Evolutionary conservation across 2,329 filamentous ascomycete species (phyloP).

Genomic region (Pezicula radicicola): DNA sequence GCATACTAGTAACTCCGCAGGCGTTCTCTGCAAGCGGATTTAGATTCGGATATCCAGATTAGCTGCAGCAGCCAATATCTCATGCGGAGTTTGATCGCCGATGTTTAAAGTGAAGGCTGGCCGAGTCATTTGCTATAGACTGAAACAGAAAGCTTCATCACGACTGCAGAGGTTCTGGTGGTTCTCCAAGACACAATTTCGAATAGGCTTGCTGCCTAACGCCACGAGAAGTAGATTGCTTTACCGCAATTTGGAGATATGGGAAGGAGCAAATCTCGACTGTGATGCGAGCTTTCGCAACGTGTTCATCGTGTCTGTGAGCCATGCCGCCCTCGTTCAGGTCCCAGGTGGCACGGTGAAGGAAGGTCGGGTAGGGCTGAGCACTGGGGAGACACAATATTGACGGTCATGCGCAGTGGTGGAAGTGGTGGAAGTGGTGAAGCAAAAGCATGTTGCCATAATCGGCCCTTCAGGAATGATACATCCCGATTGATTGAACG

Average conservation of each 20-base stretch:
- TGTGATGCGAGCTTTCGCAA: neutral
- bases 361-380: constrained; percentile 21
- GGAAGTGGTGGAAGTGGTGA: neutral
- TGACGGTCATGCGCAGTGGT: no score
- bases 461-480: neutral
- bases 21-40: no score
- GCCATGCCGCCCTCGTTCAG: neutral
- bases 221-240: neutral
- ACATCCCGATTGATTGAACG: no score
- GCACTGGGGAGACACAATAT: neutral
- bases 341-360: neutral
- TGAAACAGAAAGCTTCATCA: no score
- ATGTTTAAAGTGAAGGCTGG: no score
- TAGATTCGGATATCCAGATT: no score
- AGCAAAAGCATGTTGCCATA: no score
- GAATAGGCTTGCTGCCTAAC: neutral
- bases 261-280: neutral
- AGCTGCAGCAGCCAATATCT: no score
- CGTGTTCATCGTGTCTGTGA: neutral
- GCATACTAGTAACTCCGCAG: no score
- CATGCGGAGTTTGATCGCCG: no score
- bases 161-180: no score
- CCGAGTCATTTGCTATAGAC: no score
- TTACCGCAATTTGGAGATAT: neutral
- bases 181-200: neutral